Base-by-base conservation (phyloP, 192 early-diverging fungal species). In the Backusella psychrophila region DNA sequence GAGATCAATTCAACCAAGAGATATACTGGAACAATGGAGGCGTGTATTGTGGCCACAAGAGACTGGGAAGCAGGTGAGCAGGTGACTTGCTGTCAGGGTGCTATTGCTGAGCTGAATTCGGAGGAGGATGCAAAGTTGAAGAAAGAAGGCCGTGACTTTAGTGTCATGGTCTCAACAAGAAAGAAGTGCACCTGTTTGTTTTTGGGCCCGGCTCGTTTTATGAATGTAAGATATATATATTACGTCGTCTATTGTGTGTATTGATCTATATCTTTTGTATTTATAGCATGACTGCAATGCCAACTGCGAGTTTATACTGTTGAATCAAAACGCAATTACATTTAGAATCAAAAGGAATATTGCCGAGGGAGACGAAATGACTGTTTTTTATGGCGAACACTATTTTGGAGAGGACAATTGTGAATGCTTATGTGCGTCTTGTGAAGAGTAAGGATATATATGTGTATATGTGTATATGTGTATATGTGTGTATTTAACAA, bases 391-490 rank as follows among this genome's bases (percentile, higher is more conserved):
- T 72, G 89, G 85, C 11, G 81, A 84, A 46, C 82, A 89, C 52
- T 92, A 91, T 59, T 91, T 92, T 81, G 91, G 90, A 39, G 73
- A 77, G 9, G 81, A 83, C 33, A 91, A 91, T 69, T 81, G 85
- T 63, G 89, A 90, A 70, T 91, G 89, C 71, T 76, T 85, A 12
- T 91, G 90, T 75, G 83, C 74, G 23, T 90, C 88, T 6, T 90
- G 89, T 74, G 89, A 90, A 72, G 78, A 78, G 80, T 78, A 81
- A 71, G 73, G 4, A 1, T 11, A 14, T 38, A 42, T 52, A 41
- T 76, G 31, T 29, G 1, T 39, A n/a, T 53, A n/a, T 19, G 5
- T 53, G 49, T 21, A 33, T 52, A 36, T 19, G 11, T 21, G 2
- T 33, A 33, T 33, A 2, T 44, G 19, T 26, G 7, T 39, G 9